phyloP scores from a whole-genome alignment of 345 rosid species.

The Pistacia integerrima region DNA sequence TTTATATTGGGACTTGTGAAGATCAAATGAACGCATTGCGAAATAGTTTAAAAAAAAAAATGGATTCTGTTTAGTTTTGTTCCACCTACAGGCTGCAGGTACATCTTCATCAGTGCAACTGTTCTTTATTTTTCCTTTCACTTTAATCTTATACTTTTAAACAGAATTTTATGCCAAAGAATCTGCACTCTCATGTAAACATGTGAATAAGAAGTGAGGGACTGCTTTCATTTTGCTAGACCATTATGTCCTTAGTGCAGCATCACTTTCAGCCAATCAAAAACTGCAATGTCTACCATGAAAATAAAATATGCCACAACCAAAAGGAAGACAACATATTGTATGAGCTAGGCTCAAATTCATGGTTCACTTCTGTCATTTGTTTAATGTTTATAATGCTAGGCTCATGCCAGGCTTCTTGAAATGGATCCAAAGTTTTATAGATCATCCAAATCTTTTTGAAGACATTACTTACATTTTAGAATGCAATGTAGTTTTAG shows the following conservation, averaged over 20 bases:
- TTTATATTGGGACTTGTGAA: neutral
- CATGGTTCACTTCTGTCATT: neutral
- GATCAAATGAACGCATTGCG: neutral
- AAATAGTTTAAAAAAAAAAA: neutral
- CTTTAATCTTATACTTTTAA: no score
- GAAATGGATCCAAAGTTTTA: neutral
- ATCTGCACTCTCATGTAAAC: no score
- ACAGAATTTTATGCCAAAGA: no score
- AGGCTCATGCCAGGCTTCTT: neutral
- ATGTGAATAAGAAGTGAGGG: no score
- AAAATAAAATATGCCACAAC: neutral
- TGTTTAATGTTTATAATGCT: neutral
- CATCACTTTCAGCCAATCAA: neutral
- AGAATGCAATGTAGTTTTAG: constrained; percentile 33
- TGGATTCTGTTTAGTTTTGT: neutral
- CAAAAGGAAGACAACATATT: neutral
- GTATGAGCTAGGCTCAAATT: neutral
- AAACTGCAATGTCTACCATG: neutral
- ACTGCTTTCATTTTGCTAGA: no score
- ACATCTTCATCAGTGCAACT: no score
- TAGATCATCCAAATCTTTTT: neutral
- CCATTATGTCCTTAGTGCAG: no score
- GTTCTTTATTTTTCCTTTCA: no score
- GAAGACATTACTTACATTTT: constrained; percentile 36
- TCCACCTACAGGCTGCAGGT: no score